A percentile compares a stretch with the other conserved stretches of the same genome.
Evolutionary conservation across 345 rosid genomes (phyloP).

Genomic region (Pistacia atlantica): DNA sequence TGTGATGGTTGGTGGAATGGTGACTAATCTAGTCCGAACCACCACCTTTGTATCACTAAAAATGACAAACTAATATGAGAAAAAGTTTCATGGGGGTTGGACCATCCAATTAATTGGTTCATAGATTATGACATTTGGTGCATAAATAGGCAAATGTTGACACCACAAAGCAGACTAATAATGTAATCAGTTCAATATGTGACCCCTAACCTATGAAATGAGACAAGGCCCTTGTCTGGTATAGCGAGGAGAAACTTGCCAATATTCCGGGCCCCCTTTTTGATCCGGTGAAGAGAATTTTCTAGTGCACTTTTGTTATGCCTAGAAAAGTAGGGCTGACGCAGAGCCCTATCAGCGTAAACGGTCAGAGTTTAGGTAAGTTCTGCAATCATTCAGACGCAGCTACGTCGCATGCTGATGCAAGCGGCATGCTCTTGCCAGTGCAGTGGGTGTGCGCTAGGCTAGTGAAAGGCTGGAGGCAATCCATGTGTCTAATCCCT

Average conservation of each 20-base stretch:
- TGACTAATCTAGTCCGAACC: slow-evolving; percentile 1
- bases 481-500: too few species aligned
- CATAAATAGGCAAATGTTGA: background rate
- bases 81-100: background rate
- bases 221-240: slow-evolving; percentile 21
- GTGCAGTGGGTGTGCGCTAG: too few species aligned
- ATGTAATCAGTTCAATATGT: background rate
- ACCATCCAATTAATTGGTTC: background rate
- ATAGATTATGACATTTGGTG: background rate
- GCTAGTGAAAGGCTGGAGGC: too few species aligned
- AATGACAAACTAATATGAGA: background rate
- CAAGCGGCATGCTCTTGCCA: too few species aligned
- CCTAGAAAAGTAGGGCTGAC: too few species aligned
- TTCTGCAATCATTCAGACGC: too few species aligned
- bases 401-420: too few species aligned
- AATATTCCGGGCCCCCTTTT: background rate
- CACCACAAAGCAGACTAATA: background rate
- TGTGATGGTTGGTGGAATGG: slow-evolving; percentile 12
- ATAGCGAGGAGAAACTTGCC: slow-evolving; percentile 8
- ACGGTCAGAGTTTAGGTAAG: too few species aligned
- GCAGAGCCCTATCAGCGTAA: too few species aligned
- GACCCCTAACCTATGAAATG: background rate
- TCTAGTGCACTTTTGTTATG: slow-evolving; percentile 1
- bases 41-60: background rate
- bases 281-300: slow-evolving; percentile 6